Evolutionary conservation across 1,284 basidiomycete species (phyloP), one percentile per base, ranked within the genome.

Genomic region (Naganishia sp.): DNA sequence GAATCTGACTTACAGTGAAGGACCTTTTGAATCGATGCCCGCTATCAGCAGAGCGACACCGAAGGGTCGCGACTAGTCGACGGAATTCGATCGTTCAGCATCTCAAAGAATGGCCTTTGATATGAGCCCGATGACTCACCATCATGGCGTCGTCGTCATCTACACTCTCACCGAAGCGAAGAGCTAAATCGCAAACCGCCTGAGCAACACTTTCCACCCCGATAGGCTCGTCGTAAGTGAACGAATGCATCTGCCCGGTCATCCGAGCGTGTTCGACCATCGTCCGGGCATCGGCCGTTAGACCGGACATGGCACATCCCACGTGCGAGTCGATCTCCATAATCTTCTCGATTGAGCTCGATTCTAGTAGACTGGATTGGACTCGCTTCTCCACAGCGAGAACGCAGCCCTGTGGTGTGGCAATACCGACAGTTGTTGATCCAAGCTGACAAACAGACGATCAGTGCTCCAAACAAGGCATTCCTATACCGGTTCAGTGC

Each of bases 241-340:
- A 99, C 1, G 88, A 81, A 80, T 99, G 96, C 82, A 95, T 97
- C 81, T 98, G 92, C 28, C 80, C 88, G 81, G 95, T 98, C 65
- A 98, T 93, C 68, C 95, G 87, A n/a, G 95, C 96, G 79, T 99
- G 96, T 84, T 99, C 96, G 79, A 99, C 92, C 92, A 99, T 99
- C 53, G 96, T 99, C 72, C 96, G 86, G 59, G 96, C 96, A 81
- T 99, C 96, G 61, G 96, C 96, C 42, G 93, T 96, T 70, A 99
- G 85, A 60, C 95, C 95, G 65, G 92, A 94, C 94, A 99, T 98
- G 64, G 96, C 96, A 73, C 94, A 97, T 21, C 94, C 96, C 64
- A 99, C 86, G 81, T 99, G 96, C 18, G 81, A 76, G 82, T 99
- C 96, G 75, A 99, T 97, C 83, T 99, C 95, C 94, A 99, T 98